Percentiles rank a stretch among this genome's conserved stretches.
These are phyloP conservation scores for Raddia guianensis DNA, from an alignment of 176 grass and related monocot genomes.

Conservation along the genomic window DNA sequence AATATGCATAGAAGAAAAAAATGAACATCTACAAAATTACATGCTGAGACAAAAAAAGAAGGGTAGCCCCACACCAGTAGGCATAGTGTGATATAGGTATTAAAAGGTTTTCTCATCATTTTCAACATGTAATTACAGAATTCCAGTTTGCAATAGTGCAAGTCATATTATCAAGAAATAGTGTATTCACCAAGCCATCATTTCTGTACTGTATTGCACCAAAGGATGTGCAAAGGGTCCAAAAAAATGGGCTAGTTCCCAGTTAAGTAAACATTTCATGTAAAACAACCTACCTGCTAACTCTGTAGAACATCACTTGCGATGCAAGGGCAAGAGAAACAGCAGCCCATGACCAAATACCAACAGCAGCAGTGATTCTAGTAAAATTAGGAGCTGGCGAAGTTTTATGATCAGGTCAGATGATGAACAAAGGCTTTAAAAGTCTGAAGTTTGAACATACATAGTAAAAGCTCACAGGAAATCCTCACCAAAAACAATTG, in stretches of 20 bases:
- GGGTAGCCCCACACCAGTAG: not conserved
- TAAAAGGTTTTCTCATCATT: conserved; percentile 3
- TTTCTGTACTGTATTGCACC: conserved; percentile 10
- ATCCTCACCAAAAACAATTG: conserved; percentile 73
- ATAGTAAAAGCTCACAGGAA: conserved; percentile 19
- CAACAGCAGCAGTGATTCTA: conserved; percentile 71
- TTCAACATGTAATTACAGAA: not conserved
- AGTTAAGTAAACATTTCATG: conserved; percentile 25
- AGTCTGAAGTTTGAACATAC: conserved; percentile 29
- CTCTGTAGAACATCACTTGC: conserved; percentile 81
- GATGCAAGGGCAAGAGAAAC: conserved; percentile 80
- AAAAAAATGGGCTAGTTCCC: conserved; percentile 8
- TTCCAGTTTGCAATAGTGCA: not conserved
- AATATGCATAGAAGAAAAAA: conserved; percentile 36
- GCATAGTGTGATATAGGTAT: not conserved
- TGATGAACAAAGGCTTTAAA: conserved; percentile 27
- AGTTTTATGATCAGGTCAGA: conserved; percentile 42
- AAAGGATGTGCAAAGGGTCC: not conserved
- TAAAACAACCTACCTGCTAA: conserved; percentile 71
- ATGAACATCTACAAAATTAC: conserved; percentile 21
- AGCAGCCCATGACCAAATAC: conserved; percentile 82
- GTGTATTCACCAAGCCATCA: not conserved
- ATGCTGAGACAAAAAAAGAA: conserved; percentile 21
- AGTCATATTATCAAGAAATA: not conserved
- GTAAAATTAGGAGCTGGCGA: conserved; percentile 74